A percentile compares a stretch with the other conserved stretches of the same genome.
These are phyloP conservation scores for Amphibolis antarctica DNA, from an alignment of 106 monocot genomes.

Conservation along the genomic window DNA sequence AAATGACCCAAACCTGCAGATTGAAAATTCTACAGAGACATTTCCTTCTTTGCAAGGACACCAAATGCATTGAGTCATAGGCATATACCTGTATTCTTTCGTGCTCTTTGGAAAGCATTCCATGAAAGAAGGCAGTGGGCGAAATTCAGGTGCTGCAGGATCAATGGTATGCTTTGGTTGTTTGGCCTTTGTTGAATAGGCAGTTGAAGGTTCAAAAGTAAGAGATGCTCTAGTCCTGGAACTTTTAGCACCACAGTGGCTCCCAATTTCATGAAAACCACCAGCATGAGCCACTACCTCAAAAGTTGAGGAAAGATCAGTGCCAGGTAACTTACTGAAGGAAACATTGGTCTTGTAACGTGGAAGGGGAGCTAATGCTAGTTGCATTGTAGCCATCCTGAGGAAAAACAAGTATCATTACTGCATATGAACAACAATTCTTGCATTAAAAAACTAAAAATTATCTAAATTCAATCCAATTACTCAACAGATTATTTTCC, in stretches of 20 bases:
- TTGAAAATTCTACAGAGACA: background rate
- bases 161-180: slow-evolving; percentile 60
- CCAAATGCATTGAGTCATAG: background rate
- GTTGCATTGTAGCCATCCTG: slow-evolving; percentile 4
- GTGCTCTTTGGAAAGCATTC: slow-evolving; percentile 94
- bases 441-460: too few relatives aligned
- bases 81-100: slow-evolving; percentile 77
- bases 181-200: slow-evolving; percentile 32
- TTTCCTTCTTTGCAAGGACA: background rate
- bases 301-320: background rate
- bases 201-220: slow-evolving; percentile 34
- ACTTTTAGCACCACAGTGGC: background rate
- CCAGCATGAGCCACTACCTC: background rate
- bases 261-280: background rate
- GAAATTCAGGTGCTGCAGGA: slow-evolving; percentile 81
- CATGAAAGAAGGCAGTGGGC: slow-evolving; percentile 75
- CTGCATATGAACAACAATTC: too few relatives aligned
- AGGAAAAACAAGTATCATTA: background rate
- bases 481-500: too few relatives aligned
- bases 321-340: background rate
- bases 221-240: slow-evolving; percentile 38
- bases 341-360: background rate
- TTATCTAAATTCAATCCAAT: too few relatives aligned
- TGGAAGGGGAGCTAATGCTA: background rate
- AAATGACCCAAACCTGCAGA: too few relatives aligned